Conservation (phyloP, 352 stramenopile species). For the Phytophthora hybrid region DNA sequence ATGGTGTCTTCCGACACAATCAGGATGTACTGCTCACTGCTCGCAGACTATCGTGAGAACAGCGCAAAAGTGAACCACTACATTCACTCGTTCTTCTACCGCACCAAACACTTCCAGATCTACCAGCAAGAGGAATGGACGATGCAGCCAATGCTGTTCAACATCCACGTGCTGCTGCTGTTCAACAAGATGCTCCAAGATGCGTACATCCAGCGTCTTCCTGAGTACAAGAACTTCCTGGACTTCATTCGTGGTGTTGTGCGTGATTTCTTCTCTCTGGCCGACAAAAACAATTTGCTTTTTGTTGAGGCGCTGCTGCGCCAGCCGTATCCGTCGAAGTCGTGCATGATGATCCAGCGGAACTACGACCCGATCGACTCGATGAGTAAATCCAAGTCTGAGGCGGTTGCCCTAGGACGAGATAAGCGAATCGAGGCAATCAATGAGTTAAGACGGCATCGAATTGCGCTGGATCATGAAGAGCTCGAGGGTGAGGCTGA, state of each 20-base stretch:
- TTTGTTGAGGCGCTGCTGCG: slow-evolving; percentile 82
- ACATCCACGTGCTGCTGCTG: slow-evolving; percentile 79
- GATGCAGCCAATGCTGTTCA: slow-evolving; percentile 89
- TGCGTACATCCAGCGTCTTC: slow-evolving; percentile 58
- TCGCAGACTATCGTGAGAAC: slow-evolving; percentile 80
- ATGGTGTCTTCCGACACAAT: slow-evolving; percentile 86
- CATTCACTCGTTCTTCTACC: slow-evolving; percentile 90
- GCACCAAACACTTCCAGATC: slow-evolving; percentile 84
- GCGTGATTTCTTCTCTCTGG: slow-evolving; percentile 81
- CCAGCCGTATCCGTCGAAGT: slow-evolving; percentile 72
- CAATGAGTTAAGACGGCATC: slow-evolving; percentile 71
- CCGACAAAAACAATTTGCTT: slow-evolving; percentile 82
- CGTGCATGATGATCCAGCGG: slow-evolving; percentile 76
- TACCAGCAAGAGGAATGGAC: slow-evolving; percentile 77
- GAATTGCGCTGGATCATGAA: slow-evolving; percentile 76
- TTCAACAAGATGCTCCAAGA: slow-evolving; percentile 92
- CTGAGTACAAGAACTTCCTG: slow-evolving; percentile 73
- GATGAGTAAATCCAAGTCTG: slow-evolving; percentile 65
- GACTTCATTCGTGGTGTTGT: slow-evolving; percentile 85
- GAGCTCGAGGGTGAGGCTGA: slow-evolving; percentile 85
- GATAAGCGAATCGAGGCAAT: slow-evolving; percentile 66
- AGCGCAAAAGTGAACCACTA: slow-evolving; percentile 89
- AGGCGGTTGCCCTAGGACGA: slow-evolving; percentile 69
- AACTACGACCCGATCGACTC: slow-evolving; percentile 79
- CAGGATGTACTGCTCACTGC: slow-evolving; percentile 84